These are phyloP conservation scores for Pseudozyma thailandica DNA, from an alignment of 1,284 basidiomycete genomes.

Conservation along the genomic window DNA sequence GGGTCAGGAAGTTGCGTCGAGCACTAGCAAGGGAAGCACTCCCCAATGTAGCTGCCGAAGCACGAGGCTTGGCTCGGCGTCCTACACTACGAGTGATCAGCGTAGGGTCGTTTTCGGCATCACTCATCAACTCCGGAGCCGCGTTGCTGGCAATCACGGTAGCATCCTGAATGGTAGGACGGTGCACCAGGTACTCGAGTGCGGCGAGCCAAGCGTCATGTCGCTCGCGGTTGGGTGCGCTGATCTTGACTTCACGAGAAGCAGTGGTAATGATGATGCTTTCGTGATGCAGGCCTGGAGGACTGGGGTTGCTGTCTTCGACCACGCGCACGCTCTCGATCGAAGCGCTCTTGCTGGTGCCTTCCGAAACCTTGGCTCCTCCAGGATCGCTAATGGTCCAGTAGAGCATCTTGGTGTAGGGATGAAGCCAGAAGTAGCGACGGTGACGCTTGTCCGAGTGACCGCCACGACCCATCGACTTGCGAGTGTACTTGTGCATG, in stretches of 20 bases:
- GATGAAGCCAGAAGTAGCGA: slow-evolving; percentile 99
- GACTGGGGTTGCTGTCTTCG: slow-evolving; percentile 90
- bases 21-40: slow-evolving; percentile 43
- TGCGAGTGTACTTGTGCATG: slow-evolving; percentile 95
- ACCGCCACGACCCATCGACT: slow-evolving; percentile 84
- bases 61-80: slow-evolving; percentile 35
- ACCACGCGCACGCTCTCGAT: slow-evolving; percentile 91
- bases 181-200: slow-evolving; percentile 59
- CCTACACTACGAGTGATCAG: slow-evolving; percentile 23
- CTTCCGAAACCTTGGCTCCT: slow-evolving; percentile 84
- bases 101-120: slow-evolving; percentile 37
- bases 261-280: slow-evolving; percentile 92
- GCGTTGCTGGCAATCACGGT: slow-evolving; percentile 44
- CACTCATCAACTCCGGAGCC: slow-evolving; percentile 30
- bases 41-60: slow-evolving; percentile 30
- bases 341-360: slow-evolving; percentile 96
- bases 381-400: slow-evolving; percentile 97
- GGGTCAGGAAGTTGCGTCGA: slow-evolving; percentile 61
- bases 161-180: slow-evolving; percentile 42
- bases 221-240: slow-evolving; percentile 88
- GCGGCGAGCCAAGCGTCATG: slow-evolving; percentile 93
- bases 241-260: slow-evolving; percentile 96
- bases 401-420: slow-evolving; percentile 96
- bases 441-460: slow-evolving; percentile 89
- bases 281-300: slow-evolving; percentile 89